phyloP scores from a whole-genome alignment of 805 yeast genomes.

The Wickerhamomyces chaumierensis region DNA sequence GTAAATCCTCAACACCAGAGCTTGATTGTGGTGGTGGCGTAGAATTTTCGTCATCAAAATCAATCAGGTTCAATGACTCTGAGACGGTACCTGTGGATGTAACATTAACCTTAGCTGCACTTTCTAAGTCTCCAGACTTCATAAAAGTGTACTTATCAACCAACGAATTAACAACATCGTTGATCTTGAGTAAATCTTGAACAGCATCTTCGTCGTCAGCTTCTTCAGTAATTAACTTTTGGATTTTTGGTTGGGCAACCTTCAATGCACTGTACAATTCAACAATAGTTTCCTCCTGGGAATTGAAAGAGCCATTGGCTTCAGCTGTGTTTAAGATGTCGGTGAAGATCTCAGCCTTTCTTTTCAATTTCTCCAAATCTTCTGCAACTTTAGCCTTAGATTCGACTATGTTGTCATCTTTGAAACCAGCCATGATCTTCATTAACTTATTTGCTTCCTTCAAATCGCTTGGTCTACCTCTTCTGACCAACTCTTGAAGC shows the following conservation, averaged over 20 bases:
- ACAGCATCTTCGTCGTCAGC: constrained; percentile 58
- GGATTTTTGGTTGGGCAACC: constrained; percentile 77
- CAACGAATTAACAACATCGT: constrained; percentile 65
- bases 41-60: constrained; percentile 45
- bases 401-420: constrained; percentile 55
- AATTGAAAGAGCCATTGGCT: constrained; percentile 27
- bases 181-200: constrained; percentile 50
- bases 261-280: constrained; percentile 75
- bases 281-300: constrained; percentile 52
- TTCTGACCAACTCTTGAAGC: constrained; percentile 85
- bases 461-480: constrained; percentile 92
- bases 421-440: constrained; percentile 98
- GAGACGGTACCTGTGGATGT: constrained; percentile 18
- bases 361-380: constrained; percentile 71
- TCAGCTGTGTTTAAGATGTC: constrained; percentile 65
- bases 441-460: constrained; percentile 93
- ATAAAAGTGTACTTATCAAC: constrained; percentile 55
- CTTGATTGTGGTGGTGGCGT: constrained; percentile 18
- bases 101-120: constrained; percentile 39
- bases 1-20: constrained; percentile 50
- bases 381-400: constrained; percentile 71
- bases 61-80: constrained; percentile 48
- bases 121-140: constrained; percentile 49
- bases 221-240: constrained; percentile 75
- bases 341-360: constrained; percentile 77